phyloP scores from a whole-genome alignment of 805 yeast genomes.

The Wickerhamomyces chambardii region DNA sequence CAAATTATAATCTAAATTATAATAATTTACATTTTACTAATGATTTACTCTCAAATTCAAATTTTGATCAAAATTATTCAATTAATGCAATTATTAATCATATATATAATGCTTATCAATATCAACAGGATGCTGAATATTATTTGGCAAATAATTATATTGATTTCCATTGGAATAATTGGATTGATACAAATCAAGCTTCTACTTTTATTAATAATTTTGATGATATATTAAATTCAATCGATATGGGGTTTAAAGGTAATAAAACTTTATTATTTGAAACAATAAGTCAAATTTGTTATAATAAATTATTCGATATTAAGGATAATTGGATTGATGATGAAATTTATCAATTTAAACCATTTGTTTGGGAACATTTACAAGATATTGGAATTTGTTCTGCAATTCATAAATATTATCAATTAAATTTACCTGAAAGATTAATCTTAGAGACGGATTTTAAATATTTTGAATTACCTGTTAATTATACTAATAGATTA shows the following conservation, averaged over 20 bases:
- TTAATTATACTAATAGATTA: conserved; percentile 10
- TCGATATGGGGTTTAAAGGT: neutral
- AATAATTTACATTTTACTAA: no score
- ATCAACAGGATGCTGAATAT: conserved; percentile 9
- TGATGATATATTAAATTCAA: neutral
- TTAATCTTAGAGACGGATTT: conserved; percentile 17
- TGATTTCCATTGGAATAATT: conserved; percentile 24
- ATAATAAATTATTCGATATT: conserved; percentile 8
- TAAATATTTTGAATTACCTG: conserved; percentile 17
- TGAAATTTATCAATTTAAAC: conserved; percentile 4
- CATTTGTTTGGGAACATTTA: conserved; percentile 15
- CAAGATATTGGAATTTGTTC: conserved; percentile 19
- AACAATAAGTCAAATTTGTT: conserved; percentile 10
- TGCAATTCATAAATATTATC: conserved; percentile 17
- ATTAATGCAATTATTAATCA: conserved; percentile 8
- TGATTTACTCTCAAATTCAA: no score
- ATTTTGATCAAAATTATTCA: conserved; percentile 8
- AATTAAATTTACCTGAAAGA: conserved; percentile 19
- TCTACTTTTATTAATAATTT: neutral
- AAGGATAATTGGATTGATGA: conserved; percentile 18
- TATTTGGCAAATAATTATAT: conserved; percentile 6
- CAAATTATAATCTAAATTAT: no score
- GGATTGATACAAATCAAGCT: conserved; percentile 13
- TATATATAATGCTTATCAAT: conserved; percentile 4
- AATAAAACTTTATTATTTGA: conserved; percentile 1